Base-by-base conservation (phyloP, 129 eudicot genomes). In the Tanacetum coccineum region DNA sequence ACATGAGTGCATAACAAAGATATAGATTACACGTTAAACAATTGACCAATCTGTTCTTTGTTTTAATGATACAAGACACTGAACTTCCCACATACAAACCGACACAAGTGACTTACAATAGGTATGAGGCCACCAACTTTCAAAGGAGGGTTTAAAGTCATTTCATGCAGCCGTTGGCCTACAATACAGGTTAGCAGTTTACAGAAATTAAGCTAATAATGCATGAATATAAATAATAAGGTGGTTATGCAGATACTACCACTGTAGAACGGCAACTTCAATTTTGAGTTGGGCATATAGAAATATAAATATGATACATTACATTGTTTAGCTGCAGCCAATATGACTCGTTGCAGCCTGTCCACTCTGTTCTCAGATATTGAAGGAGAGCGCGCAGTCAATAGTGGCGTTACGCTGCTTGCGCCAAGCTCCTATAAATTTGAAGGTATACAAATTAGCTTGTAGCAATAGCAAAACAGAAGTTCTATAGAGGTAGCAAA, bases 251-350 rank as follows among this genome's bases (percentile, higher is more conserved):
- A 55, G 32, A 48, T 65, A 2, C 47, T 32, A 52, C 54, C 36
- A 11, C 18, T 48, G 53, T 48, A 36, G 10, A 36, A 36, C 1
- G 42, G 42, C 44, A 12, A 72, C 49, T 40, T 42, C 51, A 71
- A 62, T 25, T 22, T 26, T 58, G 28, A 58, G 44, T 26, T 58
- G 7, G 47, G 50, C 48, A 56, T 46, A 25, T 3, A 21, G 59
- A 50, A 55, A 46, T 15, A 59, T 32, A 59, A 67, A 74, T 36
- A 4, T 25, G 78, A 74, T 46, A 46, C 0, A 62, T 68, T 84
- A 89, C 96, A 89, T 84, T 93, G 99, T 79, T 93, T 93, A 13
- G 87, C 77, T 15, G 99, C 95, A 70, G 99, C 96, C 30, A 88
- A 3, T 59, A 86, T 83, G 66, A 93, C 91, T 25, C 96, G 80